Base-by-base conservation (phyloP, 805 yeast genomes). In the Myxozyma neotropica region DNA sequence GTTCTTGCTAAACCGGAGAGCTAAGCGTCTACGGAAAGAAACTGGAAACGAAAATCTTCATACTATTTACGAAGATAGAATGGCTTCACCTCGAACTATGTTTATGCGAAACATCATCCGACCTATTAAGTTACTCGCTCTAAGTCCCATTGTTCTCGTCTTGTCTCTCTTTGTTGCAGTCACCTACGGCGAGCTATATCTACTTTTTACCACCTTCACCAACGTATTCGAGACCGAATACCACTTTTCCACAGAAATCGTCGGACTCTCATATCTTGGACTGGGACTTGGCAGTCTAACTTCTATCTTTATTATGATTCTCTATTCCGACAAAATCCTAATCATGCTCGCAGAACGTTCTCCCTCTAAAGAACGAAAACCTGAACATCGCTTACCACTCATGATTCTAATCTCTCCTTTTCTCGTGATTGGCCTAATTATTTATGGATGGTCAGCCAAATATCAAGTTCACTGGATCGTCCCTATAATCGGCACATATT, bases 391-490 rank as follows among this genome's bases (percentile, higher is more conserved):
- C 48, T 69, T 85, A 33, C 85, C 85, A 13, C 75, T 80, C 55
- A 69, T 85, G 47, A 74, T 83, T 61, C 69, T 75, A 10, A 73
- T 81, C 23, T 83, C 87, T 0, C 65, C 85, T 35, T 67, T 80
- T 13, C 76, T 82, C 59, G 84, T 89, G 0, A 74, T 78, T 12
- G 91, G 89, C 0, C 73, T 85, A 38, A 72, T 86, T 55, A 81
- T 87, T 81, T 84, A 82, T 67, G 90, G 89, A 13, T 86, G 90
- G 90, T 78, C 84, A 33, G 87, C 86, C 1, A 74, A 84, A 64
- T 74, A 77, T 42, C 69, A 79, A 35, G 68, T 83, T 47, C 82
- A 77, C 58, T 86, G 87, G 86, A 77, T 85, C 43, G 81, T 84
- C 78, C 87, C 89, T 0, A 74, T 76, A 26, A 74, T 86, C 27